Conservation (phyloP, 306 rosid genomes). For the Trifolium dubium region DNA sequence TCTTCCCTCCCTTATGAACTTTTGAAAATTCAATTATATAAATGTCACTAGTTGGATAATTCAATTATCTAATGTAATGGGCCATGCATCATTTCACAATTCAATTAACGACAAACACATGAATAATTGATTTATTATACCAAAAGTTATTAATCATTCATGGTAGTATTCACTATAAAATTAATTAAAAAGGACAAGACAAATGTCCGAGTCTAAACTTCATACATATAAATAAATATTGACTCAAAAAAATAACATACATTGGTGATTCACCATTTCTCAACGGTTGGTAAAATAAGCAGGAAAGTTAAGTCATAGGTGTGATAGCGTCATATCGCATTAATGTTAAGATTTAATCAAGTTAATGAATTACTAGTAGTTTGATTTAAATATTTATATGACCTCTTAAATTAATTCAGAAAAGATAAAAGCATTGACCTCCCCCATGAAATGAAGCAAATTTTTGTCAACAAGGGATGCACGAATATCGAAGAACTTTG, state of each 20-base stretch:
- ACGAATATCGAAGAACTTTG: neutral
- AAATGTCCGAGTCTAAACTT: constrained; percentile 7
- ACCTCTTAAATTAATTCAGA: no score
- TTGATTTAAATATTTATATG: neutral
- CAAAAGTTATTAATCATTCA: constrained; percentile 34
- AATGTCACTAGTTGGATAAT: no score
- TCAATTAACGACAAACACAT: constrained; percentile 17
- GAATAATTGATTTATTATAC: constrained; percentile 35
- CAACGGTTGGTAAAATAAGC: constrained; percentile 58
- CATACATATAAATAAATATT: constrained; percentile 21
- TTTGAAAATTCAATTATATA: no score
- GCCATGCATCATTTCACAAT: constrained; percentile 22
- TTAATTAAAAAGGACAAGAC: constrained; percentile 10
- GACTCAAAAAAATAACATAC: constrained; percentile 37
- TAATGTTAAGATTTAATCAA: neutral
- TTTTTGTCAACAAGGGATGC: neutral
- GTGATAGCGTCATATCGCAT: neutral
- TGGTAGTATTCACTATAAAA: constrained; percentile 23
- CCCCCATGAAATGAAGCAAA: neutral
- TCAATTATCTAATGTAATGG: neutral
- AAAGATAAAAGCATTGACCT: no score
- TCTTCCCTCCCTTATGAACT: neutral
- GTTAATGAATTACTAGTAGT: neutral
- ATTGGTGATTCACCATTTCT: constrained; percentile 41
- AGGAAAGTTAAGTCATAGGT: constrained; percentile 29